A percentile compares a stretch with the other conserved stretches of the same genome.
phyloP scores from a whole-genome alignment of 257 asterid species.

The Nicotiana knightiana region DNA sequence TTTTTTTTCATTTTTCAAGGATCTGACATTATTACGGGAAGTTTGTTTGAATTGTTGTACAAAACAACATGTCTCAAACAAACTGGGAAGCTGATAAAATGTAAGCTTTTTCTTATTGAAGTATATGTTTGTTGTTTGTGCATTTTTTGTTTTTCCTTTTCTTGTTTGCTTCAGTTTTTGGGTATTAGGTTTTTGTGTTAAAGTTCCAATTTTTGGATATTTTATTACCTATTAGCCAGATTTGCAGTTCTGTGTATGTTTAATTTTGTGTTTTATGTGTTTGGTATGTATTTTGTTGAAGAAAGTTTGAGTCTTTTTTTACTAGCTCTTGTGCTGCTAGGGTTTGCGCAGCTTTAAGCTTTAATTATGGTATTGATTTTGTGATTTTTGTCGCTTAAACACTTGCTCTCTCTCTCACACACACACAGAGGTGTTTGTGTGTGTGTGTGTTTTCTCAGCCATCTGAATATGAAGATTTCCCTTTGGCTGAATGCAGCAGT shows the following conservation, averaged over 20 bases:
- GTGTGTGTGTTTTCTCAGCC: background rate
- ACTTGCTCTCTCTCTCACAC: background rate
- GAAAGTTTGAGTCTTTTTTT: background rate
- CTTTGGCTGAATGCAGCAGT: background rate
- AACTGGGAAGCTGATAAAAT: conserved; percentile 99
- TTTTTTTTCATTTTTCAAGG: conserved; percentile 16
- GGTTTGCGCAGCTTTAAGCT: background rate
- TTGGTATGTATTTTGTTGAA: background rate
- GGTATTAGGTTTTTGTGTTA: background rate
- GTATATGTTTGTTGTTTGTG: background rate
- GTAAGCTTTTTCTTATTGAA: conserved; percentile 31
- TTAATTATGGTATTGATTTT: background rate
- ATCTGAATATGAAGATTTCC: background rate
- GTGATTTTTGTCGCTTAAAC: background rate
- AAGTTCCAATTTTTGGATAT: conserved; percentile 11
- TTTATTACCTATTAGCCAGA: conserved; percentile 19
- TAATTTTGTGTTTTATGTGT: conserved; percentile 11
- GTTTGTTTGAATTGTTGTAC: conserved; percentile 22
- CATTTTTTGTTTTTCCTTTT: background rate
- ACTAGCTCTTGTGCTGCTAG: conserved; percentile 2
- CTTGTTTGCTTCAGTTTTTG: background rate
- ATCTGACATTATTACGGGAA: conserved; percentile 28
- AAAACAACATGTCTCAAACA: conserved; percentile 74
- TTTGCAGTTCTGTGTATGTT: conserved; percentile 20
- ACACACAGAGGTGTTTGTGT: too few relatives aligned